Evolutionary conservation across 768 basidiomycete genomes (phyloP).

Genomic region (Leccinum variicolor): DNA sequence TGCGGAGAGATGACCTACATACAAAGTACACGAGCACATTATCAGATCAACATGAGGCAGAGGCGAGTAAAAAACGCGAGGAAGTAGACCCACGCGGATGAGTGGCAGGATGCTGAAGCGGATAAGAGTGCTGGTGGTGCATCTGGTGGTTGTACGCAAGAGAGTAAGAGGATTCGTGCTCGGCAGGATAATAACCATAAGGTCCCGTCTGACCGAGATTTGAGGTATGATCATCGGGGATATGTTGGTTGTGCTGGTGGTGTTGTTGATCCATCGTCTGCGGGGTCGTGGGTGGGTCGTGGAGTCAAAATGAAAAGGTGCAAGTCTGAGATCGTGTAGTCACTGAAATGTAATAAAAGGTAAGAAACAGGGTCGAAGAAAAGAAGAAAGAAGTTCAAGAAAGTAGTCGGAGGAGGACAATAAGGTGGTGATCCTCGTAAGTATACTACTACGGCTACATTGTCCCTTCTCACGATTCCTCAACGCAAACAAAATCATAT

Average conservation of each 20-base stretch:
- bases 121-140: slow-evolving; percentile 48
- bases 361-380: slow-evolving; percentile 34
- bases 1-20: slow-evolving; percentile 59
- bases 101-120: slow-evolving; percentile 53
- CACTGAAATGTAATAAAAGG: slow-evolving; percentile 30
- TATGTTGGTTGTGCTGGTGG: slow-evolving; percentile 41
- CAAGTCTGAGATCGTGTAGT: slow-evolving; percentile 32
- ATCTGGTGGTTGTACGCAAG: slow-evolving; percentile 50
- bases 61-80: slow-evolving; percentile 39
- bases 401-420: slow-evolving; percentile 23
- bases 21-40: slow-evolving; percentile 48
- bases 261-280: slow-evolving; percentile 40
- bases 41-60: slow-evolving; percentile 66
- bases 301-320: slow-evolving; percentile 35
- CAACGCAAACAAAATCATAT: slow-evolving; percentile 1
- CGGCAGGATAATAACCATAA: slow-evolving; percentile 52
- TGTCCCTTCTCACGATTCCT: slow-evolving; percentile 21
- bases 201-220: slow-evolving; percentile 37
- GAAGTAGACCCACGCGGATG: slow-evolving; percentile 70
- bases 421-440: slow-evolving; percentile 25
- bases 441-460: slow-evolving; percentile 12
- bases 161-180: slow-evolving; percentile 54
- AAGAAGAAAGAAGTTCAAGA: slow-evolving; percentile 32
- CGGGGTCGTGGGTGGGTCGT: slow-evolving; percentile 34
- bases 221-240: slow-evolving; percentile 47